These are phyloP conservation scores for Schwanniomyces etchellsii DNA, from an alignment of 1,139 yeast genomes.

Conservation along the genomic window DNA sequence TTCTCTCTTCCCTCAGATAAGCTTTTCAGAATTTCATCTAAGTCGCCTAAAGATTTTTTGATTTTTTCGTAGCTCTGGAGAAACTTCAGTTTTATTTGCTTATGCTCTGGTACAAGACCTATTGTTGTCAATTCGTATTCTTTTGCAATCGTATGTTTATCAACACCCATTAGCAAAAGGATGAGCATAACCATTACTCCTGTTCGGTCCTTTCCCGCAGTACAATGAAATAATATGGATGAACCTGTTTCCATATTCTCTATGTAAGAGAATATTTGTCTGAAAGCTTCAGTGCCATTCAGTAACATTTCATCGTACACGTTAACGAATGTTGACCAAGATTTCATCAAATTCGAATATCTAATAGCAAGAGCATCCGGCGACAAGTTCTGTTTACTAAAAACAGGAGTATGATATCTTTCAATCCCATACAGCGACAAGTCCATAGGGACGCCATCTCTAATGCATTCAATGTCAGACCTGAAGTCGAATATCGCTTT, in stretches of 20 bases:
- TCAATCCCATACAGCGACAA: conserved; percentile 38
- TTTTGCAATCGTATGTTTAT: conserved; percentile 56
- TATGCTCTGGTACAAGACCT: conserved; percentile 54
- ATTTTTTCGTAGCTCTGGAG: conserved; percentile 23
- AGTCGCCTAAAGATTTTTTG: conserved; percentile 18
- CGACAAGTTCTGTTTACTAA: conserved; percentile 49
- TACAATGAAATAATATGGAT: conserved; percentile 61
- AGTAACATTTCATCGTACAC: conserved; percentile 60
- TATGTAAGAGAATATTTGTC: conserved; percentile 44
- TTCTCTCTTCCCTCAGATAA: conserved; percentile 30
- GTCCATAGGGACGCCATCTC: conserved; percentile 41
- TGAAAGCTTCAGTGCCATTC: conserved; percentile 42
- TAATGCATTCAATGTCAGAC: conserved; percentile 51
- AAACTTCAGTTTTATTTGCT: conserved; percentile 30
- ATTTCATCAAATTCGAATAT: conserved; percentile 50
- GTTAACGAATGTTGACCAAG: conserved; percentile 58
- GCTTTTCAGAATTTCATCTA: conserved; percentile 20
- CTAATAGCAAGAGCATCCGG: conserved; percentile 62
- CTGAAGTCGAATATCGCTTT: conserved; percentile 64
- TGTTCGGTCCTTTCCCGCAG: conserved; percentile 86
- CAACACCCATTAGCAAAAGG: conserved; percentile 59
- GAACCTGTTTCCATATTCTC: conserved; percentile 28
- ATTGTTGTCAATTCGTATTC: conserved; percentile 64
- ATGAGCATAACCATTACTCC: conserved; percentile 70
- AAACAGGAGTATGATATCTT: conserved; percentile 59